Base-by-base conservation (phyloP, 495 filamentous ascomycete genomes). In the Hypoxylon crocopeplum region DNA sequence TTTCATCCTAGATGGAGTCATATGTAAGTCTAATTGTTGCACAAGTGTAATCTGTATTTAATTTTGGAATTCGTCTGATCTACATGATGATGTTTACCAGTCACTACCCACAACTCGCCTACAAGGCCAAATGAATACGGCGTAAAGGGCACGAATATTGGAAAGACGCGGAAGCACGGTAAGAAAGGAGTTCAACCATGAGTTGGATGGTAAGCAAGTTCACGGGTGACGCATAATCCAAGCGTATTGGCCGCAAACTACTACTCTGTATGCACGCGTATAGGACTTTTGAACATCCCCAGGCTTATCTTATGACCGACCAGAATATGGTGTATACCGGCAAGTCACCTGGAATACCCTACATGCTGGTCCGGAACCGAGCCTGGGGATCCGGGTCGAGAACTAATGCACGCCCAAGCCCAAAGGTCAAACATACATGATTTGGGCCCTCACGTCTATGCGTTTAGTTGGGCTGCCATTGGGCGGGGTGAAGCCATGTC, bases 371-470 rank as follows among this genome's bases (percentile, higher is more conserved):
- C 45, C 50, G 50, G 50, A 56, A 56, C 61, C 55, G 50, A 38
- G 49, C 55, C 50, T 55, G 45, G 24, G 56, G 42, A 37, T 50
- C 61, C 40, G 61, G 55, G 50, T 59, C 61, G 55, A 64, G 56
- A 54, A 48, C 55, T 59, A 59, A 64, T 64, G 61, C 55, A 64
- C 40, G 38, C 1, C 27, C 25, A 49, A 59, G 37, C 55, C 61
- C 34, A 59, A 59, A 59, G 13, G 39, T 59, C 50, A 64, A 64
- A 64, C 61, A 59, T 64, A 59, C 55, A 55, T 62, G 40, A 13
- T 30, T 50, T 54, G 33, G 55, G 33, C 46, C 38, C 51, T 59
- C 38, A 51, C 8, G 49, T 21, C 15, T 21, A 56, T 41, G 44
- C 42, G 47, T 10, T 36, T 59, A 33, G 55, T 64, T 64, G 50